Evolutionary conservation across 2,329 filamentous ascomycete species (phyloP).

Genomic region (Pseudopyricularia cyperi): DNA sequence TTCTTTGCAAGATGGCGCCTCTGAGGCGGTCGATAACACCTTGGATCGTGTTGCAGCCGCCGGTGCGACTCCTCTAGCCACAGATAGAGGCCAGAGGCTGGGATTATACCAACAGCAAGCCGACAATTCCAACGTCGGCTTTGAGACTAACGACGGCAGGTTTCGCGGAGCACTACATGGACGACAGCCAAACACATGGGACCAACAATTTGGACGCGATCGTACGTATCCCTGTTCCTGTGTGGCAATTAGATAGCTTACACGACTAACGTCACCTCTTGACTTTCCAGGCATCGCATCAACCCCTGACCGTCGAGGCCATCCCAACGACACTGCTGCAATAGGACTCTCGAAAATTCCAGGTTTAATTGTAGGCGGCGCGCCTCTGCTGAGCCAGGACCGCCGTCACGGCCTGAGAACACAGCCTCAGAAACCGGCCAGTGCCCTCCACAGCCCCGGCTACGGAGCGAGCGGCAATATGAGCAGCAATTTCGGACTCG

Average conservation of each 20-base stretch:
- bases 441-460: not conserved
- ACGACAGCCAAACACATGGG: not conserved
- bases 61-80: conserved; percentile 2
- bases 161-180: not conserved
- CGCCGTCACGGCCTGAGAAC: not conserved
- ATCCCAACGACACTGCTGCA: not conserved
- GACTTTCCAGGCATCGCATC: not conserved
- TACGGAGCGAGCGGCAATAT: not conserved
- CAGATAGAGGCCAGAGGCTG: not conserved
- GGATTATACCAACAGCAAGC: not conserved
- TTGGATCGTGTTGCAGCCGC: conserved; percentile 14
- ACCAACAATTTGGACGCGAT: not conserved
- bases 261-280: not conserved
- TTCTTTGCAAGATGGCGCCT: conserved; percentile 41
- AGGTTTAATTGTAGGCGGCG: not conserved
- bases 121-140: not conserved
- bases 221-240: not conserved
- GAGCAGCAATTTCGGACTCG: not conserved
- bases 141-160: not conserved
- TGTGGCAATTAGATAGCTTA: not conserved
- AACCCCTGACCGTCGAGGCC: not conserved
- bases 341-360: not conserved
- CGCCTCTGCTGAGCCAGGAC: not conserved
- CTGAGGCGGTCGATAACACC: conserved; percentile 30
- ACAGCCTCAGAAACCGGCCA: not conserved